Percentiles rank a stretch among this genome's conserved stretches.
phyloP scores from a whole-genome alignment of 768 basidiomycete genomes.

The Cubamyces sp. region DNA sequence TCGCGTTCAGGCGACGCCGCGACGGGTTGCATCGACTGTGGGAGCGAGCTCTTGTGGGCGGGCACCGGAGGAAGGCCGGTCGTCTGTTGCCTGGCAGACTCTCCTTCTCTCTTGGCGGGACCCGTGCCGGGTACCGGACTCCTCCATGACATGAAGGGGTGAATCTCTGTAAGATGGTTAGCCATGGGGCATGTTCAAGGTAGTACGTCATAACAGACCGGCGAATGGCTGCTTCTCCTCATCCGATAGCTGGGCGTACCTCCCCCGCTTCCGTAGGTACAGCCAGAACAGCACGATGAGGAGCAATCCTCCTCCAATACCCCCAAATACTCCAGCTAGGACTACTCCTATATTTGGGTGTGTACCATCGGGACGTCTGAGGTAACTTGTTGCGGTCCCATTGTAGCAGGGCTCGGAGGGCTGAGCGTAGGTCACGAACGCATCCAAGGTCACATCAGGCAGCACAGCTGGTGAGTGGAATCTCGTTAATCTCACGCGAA shows the following conservation, averaged over 20 bases:
- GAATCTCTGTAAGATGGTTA: background rate
- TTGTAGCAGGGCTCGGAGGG: no score
- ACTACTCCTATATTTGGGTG: background rate
- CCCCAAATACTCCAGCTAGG: background rate
- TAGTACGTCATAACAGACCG: background rate
- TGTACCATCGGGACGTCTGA: background rate
- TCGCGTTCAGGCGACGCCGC: background rate
- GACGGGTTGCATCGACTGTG: background rate
- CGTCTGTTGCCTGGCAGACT: background rate
- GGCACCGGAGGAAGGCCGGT: background rate
- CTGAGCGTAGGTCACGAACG: no score
- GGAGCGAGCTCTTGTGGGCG: background rate
- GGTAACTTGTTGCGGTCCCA: no score
- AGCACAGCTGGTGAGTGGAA: no score
- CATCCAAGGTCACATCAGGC: no score
- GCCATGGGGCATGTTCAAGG: background rate
- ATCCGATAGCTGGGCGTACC: background rate
- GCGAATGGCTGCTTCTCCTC: background rate
- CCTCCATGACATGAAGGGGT: background rate
- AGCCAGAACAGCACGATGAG: background rate
- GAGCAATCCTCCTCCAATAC: background rate
- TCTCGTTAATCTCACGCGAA: no score
- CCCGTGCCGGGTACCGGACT: background rate
- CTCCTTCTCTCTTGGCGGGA: background rate
- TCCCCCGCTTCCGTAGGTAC: background rate